Percentiles rank a stretch among this genome's conserved stretches.
Conservation (phyloP, 306 rosid genomes). For the Gleditsia sinensis region DNA sequence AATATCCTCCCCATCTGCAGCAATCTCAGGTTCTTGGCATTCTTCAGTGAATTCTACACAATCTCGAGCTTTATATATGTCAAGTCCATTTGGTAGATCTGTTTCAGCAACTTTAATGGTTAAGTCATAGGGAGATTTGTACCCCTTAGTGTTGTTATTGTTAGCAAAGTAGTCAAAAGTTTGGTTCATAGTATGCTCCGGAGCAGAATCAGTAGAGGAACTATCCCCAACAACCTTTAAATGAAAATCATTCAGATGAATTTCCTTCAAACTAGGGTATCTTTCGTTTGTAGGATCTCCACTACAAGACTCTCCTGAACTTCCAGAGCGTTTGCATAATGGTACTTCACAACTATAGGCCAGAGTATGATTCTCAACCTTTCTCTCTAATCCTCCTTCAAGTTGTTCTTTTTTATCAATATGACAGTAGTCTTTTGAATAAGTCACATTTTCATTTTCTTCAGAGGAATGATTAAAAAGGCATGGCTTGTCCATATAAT, state of each 20-base stretch:
- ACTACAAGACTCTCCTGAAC: slow-evolving; percentile 48
- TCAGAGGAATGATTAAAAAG: slow-evolving; percentile 47
- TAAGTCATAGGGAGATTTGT: slow-evolving; percentile 46
- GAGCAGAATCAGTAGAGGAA: slow-evolving; percentile 45
- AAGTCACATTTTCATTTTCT: slow-evolving; percentile 33
- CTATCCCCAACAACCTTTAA: slow-evolving; percentile 48
- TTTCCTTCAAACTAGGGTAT: slow-evolving; percentile 54
- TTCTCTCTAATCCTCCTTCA: slow-evolving; percentile 41
- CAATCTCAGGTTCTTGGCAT: slow-evolving; percentile 40
- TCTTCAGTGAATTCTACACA: slow-evolving; percentile 47
- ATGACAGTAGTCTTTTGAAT: slow-evolving; percentile 34
- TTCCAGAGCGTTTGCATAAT: slow-evolving; percentile 41
- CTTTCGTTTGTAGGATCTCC: slow-evolving; percentile 44
- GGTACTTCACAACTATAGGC: slow-evolving; percentile 45
- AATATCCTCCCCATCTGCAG: slow-evolving; percentile 54
- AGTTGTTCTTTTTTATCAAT: slow-evolving; percentile 34
- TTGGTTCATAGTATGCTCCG: slow-evolving; percentile 29
- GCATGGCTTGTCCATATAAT: slow-evolving; percentile 57
- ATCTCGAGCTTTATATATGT: slow-evolving; percentile 36
- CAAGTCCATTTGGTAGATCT: slow-evolving; percentile 41
- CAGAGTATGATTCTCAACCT: slow-evolving; percentile 21
- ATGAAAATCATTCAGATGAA: slow-evolving; percentile 42
- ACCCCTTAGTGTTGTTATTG: slow-evolving; percentile 34
- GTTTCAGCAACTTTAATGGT: slow-evolving; percentile 41
- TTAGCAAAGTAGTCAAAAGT: slow-evolving; percentile 41